Base-by-base conservation (phyloP, 805 yeast genomes). In the Yamadazyma tumulicola region DNA sequence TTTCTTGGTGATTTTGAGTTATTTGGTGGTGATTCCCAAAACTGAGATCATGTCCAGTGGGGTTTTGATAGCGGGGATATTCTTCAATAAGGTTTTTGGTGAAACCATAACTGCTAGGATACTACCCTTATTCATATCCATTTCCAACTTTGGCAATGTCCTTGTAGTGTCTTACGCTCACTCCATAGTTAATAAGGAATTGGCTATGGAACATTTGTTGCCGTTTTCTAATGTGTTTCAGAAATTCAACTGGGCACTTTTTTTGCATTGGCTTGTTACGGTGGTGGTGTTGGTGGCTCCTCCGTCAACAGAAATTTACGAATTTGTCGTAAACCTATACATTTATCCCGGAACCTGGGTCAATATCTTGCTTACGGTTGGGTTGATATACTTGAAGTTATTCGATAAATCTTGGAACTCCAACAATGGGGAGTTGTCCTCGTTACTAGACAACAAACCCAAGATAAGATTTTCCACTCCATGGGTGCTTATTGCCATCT, bases 301-400 rank as follows among this genome's bases (percentile, higher is more conserved):
- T 2, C 85, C 85, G 5, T 73, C 80, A 13, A 72, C 80, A 5
- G 79, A 77, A 31, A 77, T 79, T 18, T 79, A 78, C 53, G 79
- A 78, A 48, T 74, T 79, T 43, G 72, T 79, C 10, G 75, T 79
- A 31, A 80, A 79, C 44, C 55, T 77, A 41, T 75, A 77, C 51
- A 71, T 81, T 2, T 79, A 79, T 37, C 85, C 85, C 1, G 78
- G 79, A 0, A 73, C 84, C 2, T 67, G 80, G 69, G 67, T 79
- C 39, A 76, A 75, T 36, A 49, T 73, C 8, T 50, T 73, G 11
- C 68, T 79, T 7, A 67, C 82, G 0, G 48, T 54, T 1, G 85
- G 85, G 0, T 54, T 79, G 30, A 41, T 76, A 2, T 77, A 75
- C 43, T 59, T 78, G 39, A 79, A 75, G 40, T 47, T 51, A 29